phyloP scores from a whole-genome alignment of 2,329 filamentous ascomycete species.

The Ophiostoma pallidulum region DNA sequence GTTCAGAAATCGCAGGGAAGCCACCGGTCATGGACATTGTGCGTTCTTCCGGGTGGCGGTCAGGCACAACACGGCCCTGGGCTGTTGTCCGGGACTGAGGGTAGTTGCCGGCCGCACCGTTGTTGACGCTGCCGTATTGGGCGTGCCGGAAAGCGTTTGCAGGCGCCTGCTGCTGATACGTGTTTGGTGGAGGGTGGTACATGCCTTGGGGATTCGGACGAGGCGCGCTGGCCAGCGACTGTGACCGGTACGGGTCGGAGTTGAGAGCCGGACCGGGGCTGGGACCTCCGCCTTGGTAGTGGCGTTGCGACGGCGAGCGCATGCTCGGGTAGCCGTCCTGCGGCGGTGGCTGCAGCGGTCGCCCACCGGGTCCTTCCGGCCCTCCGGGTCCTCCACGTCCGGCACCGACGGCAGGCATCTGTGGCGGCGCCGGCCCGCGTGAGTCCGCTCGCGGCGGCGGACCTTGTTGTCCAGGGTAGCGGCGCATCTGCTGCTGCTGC shows the following conservation, averaged over 20 bases:
- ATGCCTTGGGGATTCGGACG: conserved; percentile 50
- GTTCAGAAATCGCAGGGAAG: conserved; percentile 53
- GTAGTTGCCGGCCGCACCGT: conserved; percentile 22
- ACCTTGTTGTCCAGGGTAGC: conserved; percentile 30
- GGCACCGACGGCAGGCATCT: not conserved
- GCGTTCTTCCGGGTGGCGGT: conserved; percentile 73
- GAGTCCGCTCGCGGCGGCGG: conserved; percentile 34
- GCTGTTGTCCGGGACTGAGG: conserved; percentile 69
- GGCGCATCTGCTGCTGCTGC: conserved; percentile 37
- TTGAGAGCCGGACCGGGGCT: conserved; percentile 64
- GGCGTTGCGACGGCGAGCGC: conserved; percentile 44
- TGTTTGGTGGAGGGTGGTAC: conserved; percentile 54
- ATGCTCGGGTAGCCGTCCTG: conserved; percentile 32
- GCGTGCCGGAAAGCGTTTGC: conserved; percentile 71
- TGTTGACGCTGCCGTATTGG: conserved; percentile 49
- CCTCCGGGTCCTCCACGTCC: conserved; percentile 4
- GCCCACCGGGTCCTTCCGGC: conserved; percentile 18
- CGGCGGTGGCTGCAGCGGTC: conserved; percentile 4
- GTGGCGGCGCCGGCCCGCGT: conserved; percentile 47
- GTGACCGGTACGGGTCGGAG: conserved; percentile 79
- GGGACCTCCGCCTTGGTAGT: conserved; percentile 52
- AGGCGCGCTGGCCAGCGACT: conserved; percentile 72
- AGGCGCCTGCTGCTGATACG: conserved; percentile 52
- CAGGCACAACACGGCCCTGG: conserved; percentile 83
- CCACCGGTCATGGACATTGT: conserved; percentile 91